Base-by-base conservation (phyloP, 2,329 filamentous ascomycete genomes). In the Dendryphion nanum region DNA sequence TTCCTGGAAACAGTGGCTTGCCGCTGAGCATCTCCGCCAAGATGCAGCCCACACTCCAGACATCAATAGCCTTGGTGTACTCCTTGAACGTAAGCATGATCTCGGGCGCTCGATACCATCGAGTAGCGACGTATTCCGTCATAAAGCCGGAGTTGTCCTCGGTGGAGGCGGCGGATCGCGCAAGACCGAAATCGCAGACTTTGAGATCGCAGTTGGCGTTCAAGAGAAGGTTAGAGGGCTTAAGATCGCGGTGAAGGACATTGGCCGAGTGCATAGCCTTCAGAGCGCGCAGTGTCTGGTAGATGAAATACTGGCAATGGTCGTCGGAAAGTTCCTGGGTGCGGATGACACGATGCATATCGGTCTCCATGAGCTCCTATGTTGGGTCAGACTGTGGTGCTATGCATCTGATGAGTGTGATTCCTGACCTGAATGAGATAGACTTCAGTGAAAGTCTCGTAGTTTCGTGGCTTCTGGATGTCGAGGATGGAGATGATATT, bases 21-120 rank as follows among this genome's bases (percentile, higher is more conserved):
- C 93, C 93, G 68, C 89, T 97, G 47, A 98, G 76, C 93, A 98
- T 98, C 75, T 98, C 93, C 4, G 93, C 93, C 57, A 98, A 73
- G 57, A 98, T 98, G 63, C 93, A 98, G 40, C 93, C 93, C 35
- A 98, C 93, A 59, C 90, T 96, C 93, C 93, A 98, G 8, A 98
- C 90, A 63, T 98, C 93, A 62, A 98, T 98, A 30, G 93, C 93
- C 72, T 97, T 98, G 57, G 93, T 98, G 74, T 98, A 98, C 72
- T 98, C 93, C 75, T 98, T 97, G 77, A 97, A 98, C 10, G 93
- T 98, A 73, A 98, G 85, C 93, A 98, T 98, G 68, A 98, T 98
- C 68, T 98, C 93, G 3, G 93, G 93, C 5, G 93, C 93, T 69
- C 93, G 89, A 72, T 98, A 98, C 93, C 93, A 98, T 60, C 93